phyloP scores from a whole-genome alignment of 176 grass and related monocot species.

The sorghum (Sorghum bicolor) region Sorghum_bicolor_NCBIv3 NC_012875.2:32528501-32529000 shows the following conservation, averaged over 20 bases:
- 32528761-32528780: constrained; percentile 40
- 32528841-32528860: constrained; percentile 66
- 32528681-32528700: constrained; percentile 83
- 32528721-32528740: constrained; percentile 46
- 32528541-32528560: constrained; percentile 45
- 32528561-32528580: constrained; percentile 57
- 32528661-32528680: constrained; percentile 72
- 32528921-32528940: not conserved
- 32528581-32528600: constrained; percentile 84
- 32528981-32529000: constrained; percentile 49
- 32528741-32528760: not conserved
- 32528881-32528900: constrained; percentile 22
- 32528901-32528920: not conserved
- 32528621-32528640: constrained; percentile 80
- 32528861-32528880: constrained; percentile 61
- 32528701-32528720: constrained; percentile 88
- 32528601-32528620: constrained; percentile 78
- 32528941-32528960: not conserved
- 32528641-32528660: constrained; percentile 71
- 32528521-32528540: constrained; percentile 43
- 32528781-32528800: constrained; percentile 58
- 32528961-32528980: not conserved
- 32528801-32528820: constrained; percentile 45
- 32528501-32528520: constrained; percentile 37
- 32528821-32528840: constrained; percentile 78